These are phyloP conservation scores for Xylaria sp. DNA, from an alignment of 2,329 filamentous ascomycete genomes.

Conservation along the genomic window DNA sequence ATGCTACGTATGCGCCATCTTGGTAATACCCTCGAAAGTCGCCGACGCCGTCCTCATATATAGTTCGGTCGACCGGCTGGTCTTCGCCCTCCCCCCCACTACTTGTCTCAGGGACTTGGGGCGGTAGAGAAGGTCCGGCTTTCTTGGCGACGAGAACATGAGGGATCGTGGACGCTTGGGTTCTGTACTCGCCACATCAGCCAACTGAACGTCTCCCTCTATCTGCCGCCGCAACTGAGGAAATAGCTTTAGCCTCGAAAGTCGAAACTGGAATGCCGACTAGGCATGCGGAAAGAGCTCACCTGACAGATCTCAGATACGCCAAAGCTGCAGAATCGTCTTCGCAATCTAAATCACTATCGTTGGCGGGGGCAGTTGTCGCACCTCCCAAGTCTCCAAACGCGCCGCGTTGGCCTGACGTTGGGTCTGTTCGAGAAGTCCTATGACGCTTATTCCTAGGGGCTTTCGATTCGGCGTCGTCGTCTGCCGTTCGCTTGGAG, in stretches of 20 bases:
- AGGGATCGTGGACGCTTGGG: conserved; percentile 79
- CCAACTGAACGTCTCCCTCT: conserved; percentile 43
- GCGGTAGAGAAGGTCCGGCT: conserved; percentile 62
- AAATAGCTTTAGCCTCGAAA: conserved; percentile 43
- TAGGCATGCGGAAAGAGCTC: conserved; percentile 47
- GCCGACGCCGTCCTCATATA: conserved; percentile 62
- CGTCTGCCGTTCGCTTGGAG: conserved; percentile 45
- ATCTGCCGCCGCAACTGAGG: conserved; percentile 36
- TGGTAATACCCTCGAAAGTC: conserved; percentile 75
- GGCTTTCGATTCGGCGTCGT: conserved; percentile 31
- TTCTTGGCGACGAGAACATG: conserved; percentile 74
- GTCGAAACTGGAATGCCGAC: conserved; percentile 24
- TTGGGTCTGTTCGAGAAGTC: conserved; percentile 55
- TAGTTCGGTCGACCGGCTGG: conserved; percentile 53
- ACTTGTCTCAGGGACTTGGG: conserved; percentile 47
- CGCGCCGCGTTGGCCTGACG: conserved; percentile 68
- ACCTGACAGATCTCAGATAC: conserved; percentile 71
- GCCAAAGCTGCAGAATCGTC: conserved; percentile 66
- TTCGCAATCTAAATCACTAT: conserved; percentile 65
- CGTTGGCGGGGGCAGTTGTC: conserved; percentile 51
- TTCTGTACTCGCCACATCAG: conserved; percentile 71
- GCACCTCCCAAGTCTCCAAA: conserved; percentile 65
- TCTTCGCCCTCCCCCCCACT: conserved; percentile 48
- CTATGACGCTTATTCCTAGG: conserved; percentile 43
- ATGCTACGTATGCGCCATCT: conserved; percentile 82